phyloP scores from a whole-genome alignment of 1,284 basidiomycete genomes.

The Anthracocystis walkeri region DNA sequence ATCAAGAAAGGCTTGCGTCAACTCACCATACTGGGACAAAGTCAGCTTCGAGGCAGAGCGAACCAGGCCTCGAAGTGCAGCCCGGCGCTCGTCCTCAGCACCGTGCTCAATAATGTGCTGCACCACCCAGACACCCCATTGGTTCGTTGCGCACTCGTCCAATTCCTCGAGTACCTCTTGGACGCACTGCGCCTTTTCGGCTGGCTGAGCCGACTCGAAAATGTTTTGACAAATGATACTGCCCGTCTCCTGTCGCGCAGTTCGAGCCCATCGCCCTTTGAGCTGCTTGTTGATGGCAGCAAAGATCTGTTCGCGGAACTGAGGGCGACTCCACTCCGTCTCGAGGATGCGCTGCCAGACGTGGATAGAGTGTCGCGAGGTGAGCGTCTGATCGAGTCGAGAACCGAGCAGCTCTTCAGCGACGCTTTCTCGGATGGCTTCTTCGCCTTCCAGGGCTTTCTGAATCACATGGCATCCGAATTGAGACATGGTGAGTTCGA shows the following conservation, averaged over 20 bases:
- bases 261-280: slow-evolving; percentile 54
- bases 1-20: not conserved
- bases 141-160: slow-evolving; percentile 58
- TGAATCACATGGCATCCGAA: slow-evolving; percentile 65
- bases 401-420: slow-evolving; percentile 58
- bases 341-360: slow-evolving; percentile 63
- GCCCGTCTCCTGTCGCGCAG: slow-evolving; percentile 62
- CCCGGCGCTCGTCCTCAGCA: slow-evolving; percentile 29
- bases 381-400: slow-evolving; percentile 55
- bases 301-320: slow-evolving; percentile 49
- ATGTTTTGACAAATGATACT: slow-evolving; percentile 63
- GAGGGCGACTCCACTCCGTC: slow-evolving; percentile 49
- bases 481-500: slow-evolving; percentile 57
- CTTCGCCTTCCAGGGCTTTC: slow-evolving; percentile 52
- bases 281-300: slow-evolving; percentile 56
- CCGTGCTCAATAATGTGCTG: slow-evolving; percentile 68
- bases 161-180: slow-evolving; percentile 58
- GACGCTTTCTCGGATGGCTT: slow-evolving; percentile 33
- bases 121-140: slow-evolving; percentile 69
- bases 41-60: slow-evolving; percentile 51
- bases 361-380: slow-evolving; percentile 59
- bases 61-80: slow-evolving; percentile 52
- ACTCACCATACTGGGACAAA: slow-evolving; percentile 63
- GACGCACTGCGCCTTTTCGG: slow-evolving; percentile 57
- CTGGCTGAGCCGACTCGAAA: slow-evolving; percentile 58